Evolutionary conservation across 1,139 yeast species (phyloP).

Genomic region (Yarrowia galli): DNA sequence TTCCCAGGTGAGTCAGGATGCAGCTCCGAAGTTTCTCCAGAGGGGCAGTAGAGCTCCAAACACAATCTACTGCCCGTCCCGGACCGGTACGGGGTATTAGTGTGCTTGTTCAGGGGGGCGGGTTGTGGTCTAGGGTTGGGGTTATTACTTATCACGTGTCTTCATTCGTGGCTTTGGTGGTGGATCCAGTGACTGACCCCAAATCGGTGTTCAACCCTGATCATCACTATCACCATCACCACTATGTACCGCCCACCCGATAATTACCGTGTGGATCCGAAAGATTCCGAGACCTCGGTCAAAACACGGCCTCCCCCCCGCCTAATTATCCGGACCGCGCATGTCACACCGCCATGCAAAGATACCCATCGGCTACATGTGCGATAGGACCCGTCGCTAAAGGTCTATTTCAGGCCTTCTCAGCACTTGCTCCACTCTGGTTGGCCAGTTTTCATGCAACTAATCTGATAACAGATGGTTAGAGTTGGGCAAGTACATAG

Average conservation of each 20-base stretch:
- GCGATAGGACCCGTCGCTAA: background rate
- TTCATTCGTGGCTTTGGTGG: too few species aligned
- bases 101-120: background rate
- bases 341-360: background rate
- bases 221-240: too few species aligned
- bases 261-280: slow-evolving; percentile 17
- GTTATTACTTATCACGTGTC: too few species aligned
- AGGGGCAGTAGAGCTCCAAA: background rate
- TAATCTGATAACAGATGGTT: slow-evolving; percentile 9
- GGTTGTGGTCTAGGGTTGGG: too few species aligned
- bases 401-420: background rate
- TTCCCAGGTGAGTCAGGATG: slow-evolving; percentile 35
- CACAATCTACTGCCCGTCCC: background rate
- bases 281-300: slow-evolving; percentile 26
- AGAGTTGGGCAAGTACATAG: background rate
- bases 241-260: background rate
- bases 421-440: background rate
- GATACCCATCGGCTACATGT: background rate
- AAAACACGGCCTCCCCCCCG: slow-evolving; percentile 1
- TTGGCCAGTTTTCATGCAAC: slow-evolving; percentile 11
- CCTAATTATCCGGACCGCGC: slow-evolving; percentile 23
- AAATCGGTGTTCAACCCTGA: too few species aligned
- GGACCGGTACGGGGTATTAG: too few species aligned
- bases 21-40: slow-evolving; percentile 39
- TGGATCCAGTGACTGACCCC: too few species aligned